These are phyloP conservation scores for Penicillium cataractarum DNA, from an alignment of 495 filamentous ascomycete species.

Conservation along the genomic window DNA sequence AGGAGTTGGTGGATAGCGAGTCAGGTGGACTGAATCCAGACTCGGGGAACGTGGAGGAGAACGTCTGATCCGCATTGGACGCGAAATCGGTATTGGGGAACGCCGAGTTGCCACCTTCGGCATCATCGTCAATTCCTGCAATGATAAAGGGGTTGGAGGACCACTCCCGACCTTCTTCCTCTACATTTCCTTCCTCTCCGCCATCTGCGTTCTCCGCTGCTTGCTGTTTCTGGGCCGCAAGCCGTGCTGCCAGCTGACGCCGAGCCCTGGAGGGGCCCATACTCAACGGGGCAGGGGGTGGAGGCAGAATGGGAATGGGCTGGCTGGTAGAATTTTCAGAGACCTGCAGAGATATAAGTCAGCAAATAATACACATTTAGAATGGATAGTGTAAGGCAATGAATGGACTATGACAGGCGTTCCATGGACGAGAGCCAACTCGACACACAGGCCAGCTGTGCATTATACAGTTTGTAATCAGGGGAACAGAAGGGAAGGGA, in stretches of 20 bases:
- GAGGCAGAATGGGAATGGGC: constrained; percentile 51
- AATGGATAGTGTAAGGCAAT: background rate
- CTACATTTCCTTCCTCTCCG: constrained; percentile 17
- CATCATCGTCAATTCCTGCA: constrained; percentile 49
- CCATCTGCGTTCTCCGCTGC: constrained; percentile 40
- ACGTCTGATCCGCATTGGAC: constrained; percentile 30
- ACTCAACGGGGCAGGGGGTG: constrained; percentile 59
- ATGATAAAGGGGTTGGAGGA: constrained; percentile 49
- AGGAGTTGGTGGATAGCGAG: constrained; percentile 46
- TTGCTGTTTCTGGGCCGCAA: constrained; percentile 78
- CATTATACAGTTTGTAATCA: background rate
- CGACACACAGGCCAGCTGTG: background rate
- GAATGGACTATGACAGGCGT: background rate
- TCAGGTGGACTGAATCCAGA: constrained; percentile 50
- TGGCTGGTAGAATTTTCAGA: constrained; percentile 44
- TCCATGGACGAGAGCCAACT: constrained; percentile 1
- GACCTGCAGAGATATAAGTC: constrained; percentile 27
- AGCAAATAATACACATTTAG: constrained; percentile 10
- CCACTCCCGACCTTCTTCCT: constrained; percentile 36
- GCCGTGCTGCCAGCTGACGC: constrained; percentile 78
- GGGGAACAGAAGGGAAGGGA: background rate
- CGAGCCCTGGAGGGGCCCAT: constrained; percentile 85
- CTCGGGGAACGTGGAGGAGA: constrained; percentile 43
- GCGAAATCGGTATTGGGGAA: constrained; percentile 45
- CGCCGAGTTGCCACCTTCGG: constrained; percentile 45